Evolutionary conservation across 1,284 basidiomycete genomes (phyloP).

Genomic region (Cryptococcus sp.): DNA sequence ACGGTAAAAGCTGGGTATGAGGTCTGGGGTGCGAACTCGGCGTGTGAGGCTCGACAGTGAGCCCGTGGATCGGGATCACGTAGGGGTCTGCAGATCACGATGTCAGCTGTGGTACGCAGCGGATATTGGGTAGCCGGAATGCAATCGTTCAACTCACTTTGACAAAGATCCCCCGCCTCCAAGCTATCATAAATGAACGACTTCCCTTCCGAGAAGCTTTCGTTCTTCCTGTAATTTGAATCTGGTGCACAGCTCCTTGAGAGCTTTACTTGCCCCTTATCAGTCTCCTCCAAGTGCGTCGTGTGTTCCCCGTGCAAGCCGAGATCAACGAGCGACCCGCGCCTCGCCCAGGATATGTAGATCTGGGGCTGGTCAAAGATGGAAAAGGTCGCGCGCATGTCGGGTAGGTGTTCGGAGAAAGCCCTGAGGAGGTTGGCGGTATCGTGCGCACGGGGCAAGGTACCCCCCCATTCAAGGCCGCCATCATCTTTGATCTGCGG

Average conservation of each 20-base stretch:
- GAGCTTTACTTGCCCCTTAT: slow-evolving; percentile 35
- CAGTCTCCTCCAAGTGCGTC: slow-evolving; percentile 39
- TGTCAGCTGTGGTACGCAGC: not conserved
- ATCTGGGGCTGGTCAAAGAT: slow-evolving; percentile 54
- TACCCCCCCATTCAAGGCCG: slow-evolving; percentile 44
- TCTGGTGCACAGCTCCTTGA: slow-evolving; percentile 42
- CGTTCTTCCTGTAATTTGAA: slow-evolving; percentile 34
- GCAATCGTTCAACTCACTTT: slow-evolving; percentile 30
- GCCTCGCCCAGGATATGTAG: slow-evolving; percentile 50
- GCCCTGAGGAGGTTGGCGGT: slow-evolving; percentile 41
- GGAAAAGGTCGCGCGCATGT: slow-evolving; percentile 50
- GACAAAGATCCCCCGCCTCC: slow-evolving; percentile 45
- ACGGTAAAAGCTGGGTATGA: slow-evolving; percentile 44
- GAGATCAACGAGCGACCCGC: slow-evolving; percentile 48
- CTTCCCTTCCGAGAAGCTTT: slow-evolving; percentile 20
- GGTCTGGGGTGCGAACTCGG: slow-evolving; percentile 43
- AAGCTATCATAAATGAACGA: slow-evolving; percentile 45
- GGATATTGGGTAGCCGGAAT: not conserved
- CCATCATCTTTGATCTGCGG: slow-evolving; percentile 36
- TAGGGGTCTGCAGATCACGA: slow-evolving; percentile 38
- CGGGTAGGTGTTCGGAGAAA: slow-evolving; percentile 46
- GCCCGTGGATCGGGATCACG: slow-evolving; percentile 44
- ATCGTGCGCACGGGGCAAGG: slow-evolving; percentile 39
- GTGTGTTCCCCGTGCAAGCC: slow-evolving; percentile 48
- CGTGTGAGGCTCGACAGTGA: slow-evolving; percentile 45